Evolutionary conservation across 768 basidiomycete genomes (phyloP).

Genomic region (Russula sp.): DNA sequence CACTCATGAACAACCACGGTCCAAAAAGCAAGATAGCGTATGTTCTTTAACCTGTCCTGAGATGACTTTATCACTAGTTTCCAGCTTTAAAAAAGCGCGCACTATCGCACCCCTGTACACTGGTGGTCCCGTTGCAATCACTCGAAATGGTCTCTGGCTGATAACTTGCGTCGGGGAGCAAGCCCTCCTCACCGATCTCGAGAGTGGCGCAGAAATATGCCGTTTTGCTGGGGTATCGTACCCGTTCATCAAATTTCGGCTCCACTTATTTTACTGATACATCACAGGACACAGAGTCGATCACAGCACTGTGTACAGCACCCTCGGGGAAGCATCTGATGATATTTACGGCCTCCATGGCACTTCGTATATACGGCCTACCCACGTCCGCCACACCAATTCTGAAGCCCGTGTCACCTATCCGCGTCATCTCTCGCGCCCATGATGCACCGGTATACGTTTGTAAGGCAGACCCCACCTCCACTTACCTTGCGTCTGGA

Average conservation of each 20-base stretch:
- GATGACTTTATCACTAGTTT: neutral
- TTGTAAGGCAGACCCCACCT: constrained; percentile 76
- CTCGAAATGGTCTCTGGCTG: constrained; percentile 70
- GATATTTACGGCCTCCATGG: constrained; percentile 74
- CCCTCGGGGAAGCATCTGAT: constrained; percentile 68
- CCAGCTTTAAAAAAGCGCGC: constrained; percentile 73
- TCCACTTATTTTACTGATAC: constrained; percentile 11
- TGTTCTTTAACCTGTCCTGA: constrained; percentile 25
- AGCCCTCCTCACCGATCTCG: constrained; percentile 75
- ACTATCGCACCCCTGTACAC: constrained; percentile 82
- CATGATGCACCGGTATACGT: constrained; percentile 95
- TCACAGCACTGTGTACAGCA: constrained; percentile 80
- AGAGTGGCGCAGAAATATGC: constrained; percentile 67
- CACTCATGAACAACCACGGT: constrained; percentile 24
- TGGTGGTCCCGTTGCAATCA: constrained; percentile 76
- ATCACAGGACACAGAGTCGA: constrained; percentile 73
- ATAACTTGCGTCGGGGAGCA: constrained; percentile 87
- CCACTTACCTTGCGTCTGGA: constrained; percentile 89
- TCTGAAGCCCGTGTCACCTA: constrained; percentile 54
- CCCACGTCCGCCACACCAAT: constrained; percentile 43
- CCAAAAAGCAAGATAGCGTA: constrained; percentile 54
- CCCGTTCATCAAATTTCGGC: neutral
- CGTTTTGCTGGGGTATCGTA: constrained; percentile 75
- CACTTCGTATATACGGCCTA: constrained; percentile 79
- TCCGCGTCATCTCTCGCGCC: constrained; percentile 72